phyloP scores from a whole-genome alignment of 148 eudicot genomes.

The Nyssa sinensis region DNA sequence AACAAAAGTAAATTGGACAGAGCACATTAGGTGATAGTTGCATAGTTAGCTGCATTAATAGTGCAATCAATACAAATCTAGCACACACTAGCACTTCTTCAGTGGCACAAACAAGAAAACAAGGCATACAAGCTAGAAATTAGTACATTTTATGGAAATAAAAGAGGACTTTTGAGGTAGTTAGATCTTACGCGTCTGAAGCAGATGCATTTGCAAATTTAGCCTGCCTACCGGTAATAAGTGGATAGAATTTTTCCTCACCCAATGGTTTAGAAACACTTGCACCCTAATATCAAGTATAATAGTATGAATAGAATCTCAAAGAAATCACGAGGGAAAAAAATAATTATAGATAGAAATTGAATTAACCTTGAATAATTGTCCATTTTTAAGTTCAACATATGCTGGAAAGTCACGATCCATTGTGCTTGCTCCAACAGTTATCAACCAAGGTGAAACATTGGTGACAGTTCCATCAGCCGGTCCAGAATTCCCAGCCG shows the following conservation, averaged over 20 bases:
- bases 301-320: too few relatives aligned
- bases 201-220: conserved; percentile 36
- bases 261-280: conserved; percentile 41
- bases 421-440: too few relatives aligned
- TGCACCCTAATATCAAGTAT: conserved; percentile 32
- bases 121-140: too few relatives aligned
- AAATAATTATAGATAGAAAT: neutral
- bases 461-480: conserved; percentile 31
- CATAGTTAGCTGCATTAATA: too few relatives aligned
- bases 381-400: conserved; percentile 36
- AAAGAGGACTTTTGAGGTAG: too few relatives aligned
- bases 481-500: conserved; percentile 66
- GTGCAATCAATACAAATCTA: too few relatives aligned
- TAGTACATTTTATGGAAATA: too few relatives aligned
- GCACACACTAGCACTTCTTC: too few relatives aligned
- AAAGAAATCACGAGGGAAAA: neutral
- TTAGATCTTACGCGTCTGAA: conserved; percentile 37
- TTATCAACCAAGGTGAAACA: conserved; percentile 61
- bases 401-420: conserved; percentile 45
- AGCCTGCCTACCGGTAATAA: conserved; percentile 39
- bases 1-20: too few relatives aligned
- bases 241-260: conserved; percentile 25
- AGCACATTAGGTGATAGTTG: too few relatives aligned
- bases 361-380: conserved; percentile 28
- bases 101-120: too few relatives aligned